phyloP scores from a whole-genome alignment of 805 yeast genomes.

The Spathaspora gorwiae region DNA sequence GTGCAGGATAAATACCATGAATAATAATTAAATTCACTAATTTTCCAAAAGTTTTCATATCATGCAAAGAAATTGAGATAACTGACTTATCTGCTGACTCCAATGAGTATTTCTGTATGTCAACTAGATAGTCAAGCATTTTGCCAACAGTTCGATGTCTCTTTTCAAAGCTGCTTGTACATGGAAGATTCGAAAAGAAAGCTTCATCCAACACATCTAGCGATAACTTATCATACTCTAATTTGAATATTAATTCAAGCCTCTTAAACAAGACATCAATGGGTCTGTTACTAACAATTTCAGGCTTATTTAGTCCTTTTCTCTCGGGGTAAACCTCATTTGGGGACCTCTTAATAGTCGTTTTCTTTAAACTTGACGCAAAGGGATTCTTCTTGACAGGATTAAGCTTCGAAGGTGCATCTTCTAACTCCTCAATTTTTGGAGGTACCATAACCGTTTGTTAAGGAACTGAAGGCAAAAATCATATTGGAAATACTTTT shows the following conservation, averaged over 20 bases:
- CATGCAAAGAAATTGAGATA: constrained; percentile 75
- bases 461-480: too few species aligned
- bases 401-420: not conserved
- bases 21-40: constrained; percentile 61
- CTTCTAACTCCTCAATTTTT: constrained; percentile 5
- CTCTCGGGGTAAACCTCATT: constrained; percentile 28
- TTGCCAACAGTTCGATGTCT: constrained; percentile 20
- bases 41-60: constrained; percentile 68
- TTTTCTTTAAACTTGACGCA: constrained; percentile 15
- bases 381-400: constrained; percentile 26
- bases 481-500: too few species aligned
- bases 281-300: constrained; percentile 24
- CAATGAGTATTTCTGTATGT: constrained; percentile 36
- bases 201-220: constrained; percentile 12
- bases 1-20: constrained; percentile 65
- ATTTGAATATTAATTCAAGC: constrained; percentile 22
- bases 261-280: constrained; percentile 30
- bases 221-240: constrained; percentile 18
- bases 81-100: constrained; percentile 24
- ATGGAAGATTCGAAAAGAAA: constrained; percentile 2
- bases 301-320: constrained; percentile 32
- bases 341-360: constrained; percentile 26
- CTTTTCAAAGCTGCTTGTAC: not conserved
- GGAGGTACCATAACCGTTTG: constrained; percentile 3
- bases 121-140: constrained; percentile 31